phyloP scores from a whole-genome alignment of 441 rosid species.

The Pelargonium citronellum region DNA sequence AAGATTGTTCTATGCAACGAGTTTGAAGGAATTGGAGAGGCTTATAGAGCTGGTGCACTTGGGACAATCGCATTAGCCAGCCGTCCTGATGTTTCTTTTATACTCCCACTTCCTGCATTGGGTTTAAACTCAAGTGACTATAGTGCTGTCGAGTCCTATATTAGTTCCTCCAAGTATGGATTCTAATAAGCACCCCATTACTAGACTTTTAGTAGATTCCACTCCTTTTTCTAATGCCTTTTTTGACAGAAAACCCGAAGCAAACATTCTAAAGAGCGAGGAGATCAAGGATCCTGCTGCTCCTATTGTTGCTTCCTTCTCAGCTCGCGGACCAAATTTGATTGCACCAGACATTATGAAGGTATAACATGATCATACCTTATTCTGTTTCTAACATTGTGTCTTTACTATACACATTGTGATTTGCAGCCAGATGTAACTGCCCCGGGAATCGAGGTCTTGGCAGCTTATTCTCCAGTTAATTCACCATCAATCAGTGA shows the following conservation, averaged over 20 bases:
- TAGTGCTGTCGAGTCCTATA: constrained; percentile 19
- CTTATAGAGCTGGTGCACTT: constrained; percentile 22
- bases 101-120: constrained; percentile 29
- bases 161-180: constrained; percentile 27
- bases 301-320: not conserved
- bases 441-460: constrained; percentile 13
- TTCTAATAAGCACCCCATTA: no score
- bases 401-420: constrained; percentile 21
- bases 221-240: not conserved
- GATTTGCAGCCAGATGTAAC: constrained; percentile 13
- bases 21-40: not conserved
- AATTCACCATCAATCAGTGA: not conserved
- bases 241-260: constrained; percentile 30
- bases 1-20: constrained; percentile 35
- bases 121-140: constrained; percentile 13
- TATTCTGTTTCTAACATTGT: not conserved
- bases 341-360: not conserved
- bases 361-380: constrained; percentile 4
- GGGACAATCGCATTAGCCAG: constrained; percentile 21
- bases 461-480: constrained; percentile 11
- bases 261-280: constrained; percentile 32
- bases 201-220: no score
- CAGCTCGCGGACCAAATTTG: not conserved
- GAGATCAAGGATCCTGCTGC: constrained; percentile 16
- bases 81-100: not conserved